Evolutionary conservation across 2,329 filamentous ascomycete genomes (phyloP).

Genomic region (Epichloe amarillans): DNA sequence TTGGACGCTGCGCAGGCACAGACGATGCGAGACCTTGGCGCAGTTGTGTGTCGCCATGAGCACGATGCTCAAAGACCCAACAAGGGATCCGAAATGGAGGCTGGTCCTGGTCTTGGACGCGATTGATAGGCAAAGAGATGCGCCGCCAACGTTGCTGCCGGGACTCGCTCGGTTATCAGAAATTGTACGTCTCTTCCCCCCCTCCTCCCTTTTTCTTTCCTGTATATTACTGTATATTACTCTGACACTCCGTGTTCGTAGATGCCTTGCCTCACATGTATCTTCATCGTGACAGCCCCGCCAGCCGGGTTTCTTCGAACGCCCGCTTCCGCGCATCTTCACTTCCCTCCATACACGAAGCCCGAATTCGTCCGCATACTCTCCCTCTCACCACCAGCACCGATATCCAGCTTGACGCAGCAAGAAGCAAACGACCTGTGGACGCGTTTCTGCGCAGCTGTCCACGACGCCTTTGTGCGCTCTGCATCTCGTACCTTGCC

Average conservation of each 20-base stretch:
- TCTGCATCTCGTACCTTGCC: conserved; percentile 69
- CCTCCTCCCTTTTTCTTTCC: not conserved
- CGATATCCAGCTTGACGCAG: conserved; percentile 35
- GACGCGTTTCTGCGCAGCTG: conserved; percentile 66
- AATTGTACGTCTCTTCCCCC: conserved; percentile 38
- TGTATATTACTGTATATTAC: no score
- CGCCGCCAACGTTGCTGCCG: conserved; percentile 63
- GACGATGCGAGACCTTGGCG: conserved; percentile 68
- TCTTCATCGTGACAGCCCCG: conserved; percentile 66
- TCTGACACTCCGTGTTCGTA: conserved; percentile 19
- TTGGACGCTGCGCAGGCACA: not conserved
- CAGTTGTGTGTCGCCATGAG: conserved; percentile 61
- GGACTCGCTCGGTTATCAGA: conserved; percentile 74
- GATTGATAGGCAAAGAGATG: conserved; percentile 73
- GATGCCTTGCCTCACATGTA: conserved; percentile 64
- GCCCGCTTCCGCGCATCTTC: conserved; percentile 59
- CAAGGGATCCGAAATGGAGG: conserved; percentile 30
- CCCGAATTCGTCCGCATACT: conserved; percentile 68
- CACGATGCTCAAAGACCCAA: conserved; percentile 40
- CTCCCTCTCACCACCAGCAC: conserved; percentile 32
- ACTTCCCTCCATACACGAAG: conserved; percentile 77
- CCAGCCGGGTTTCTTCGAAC: conserved; percentile 56
- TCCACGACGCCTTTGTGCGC: conserved; percentile 77
- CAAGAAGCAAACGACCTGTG: conserved; percentile 55
- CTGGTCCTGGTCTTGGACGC: conserved; percentile 81